Evolutionary conservation across 1,284 basidiomycete species (phyloP), one percentile per base, ranked within the genome.

Genomic region (Leucoagaricus sp.): DNA sequence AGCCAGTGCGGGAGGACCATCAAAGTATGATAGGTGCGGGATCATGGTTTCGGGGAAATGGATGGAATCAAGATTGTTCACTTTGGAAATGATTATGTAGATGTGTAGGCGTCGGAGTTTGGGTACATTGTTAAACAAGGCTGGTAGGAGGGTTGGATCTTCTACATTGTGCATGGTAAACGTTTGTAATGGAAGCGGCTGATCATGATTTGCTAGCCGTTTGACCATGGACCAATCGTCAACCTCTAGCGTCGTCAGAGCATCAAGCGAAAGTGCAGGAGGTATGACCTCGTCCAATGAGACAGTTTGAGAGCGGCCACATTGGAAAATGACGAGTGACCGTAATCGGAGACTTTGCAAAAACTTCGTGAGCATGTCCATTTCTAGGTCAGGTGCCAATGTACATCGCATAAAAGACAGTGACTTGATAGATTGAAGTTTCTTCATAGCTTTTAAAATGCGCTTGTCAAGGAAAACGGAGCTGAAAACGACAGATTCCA

Each of bases 401-500:
- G 7, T 5, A 46, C 59, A 61, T 17, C 34, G 13, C 5, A 31
- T 34, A 4, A 63, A 38, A 8, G 19, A n/a, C 15, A 64, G 36
- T 6, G 48, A 50, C 7, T 47, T 56, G 29, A 65, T 44, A 13
- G 42, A 29, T 26, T 21, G 44, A 12, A 65, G 29, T 19, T 42
- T 38, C 26, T 31, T 49, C 19, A 65, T 49, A 0, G 56, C 44
- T 40, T 54, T 57, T 9, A 65, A 13, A 8, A 62, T 40, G 25
- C 42, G 53, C 21, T 57, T 61, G 28, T 58, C 56, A 25, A 65
- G 51, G n/a, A 38, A n/a, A 7, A 53, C 46, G 5, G 26, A 17
- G 19, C 21, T 51, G 25, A 65, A 49, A 10, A 25, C 13, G 21
- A 65, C 17, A n/a, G 57, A 41, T 17, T 59, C 42, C 29, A 65